phyloP scores from a whole-genome alignment of 306 rosid genomes.

The Prunus kanzakura region DNA sequence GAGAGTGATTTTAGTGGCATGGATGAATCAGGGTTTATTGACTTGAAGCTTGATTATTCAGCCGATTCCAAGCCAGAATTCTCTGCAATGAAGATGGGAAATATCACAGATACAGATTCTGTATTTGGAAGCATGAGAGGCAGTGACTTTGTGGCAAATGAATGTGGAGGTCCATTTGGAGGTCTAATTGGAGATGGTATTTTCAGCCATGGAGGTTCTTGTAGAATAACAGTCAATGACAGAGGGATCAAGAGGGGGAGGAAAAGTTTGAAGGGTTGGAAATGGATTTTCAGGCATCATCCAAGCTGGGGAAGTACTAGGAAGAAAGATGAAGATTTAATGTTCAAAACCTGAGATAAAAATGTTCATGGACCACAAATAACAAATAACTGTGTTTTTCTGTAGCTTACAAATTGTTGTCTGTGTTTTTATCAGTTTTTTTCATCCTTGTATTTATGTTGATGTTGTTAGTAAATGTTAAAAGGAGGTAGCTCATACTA shows the following conservation, averaged over 20 bases:
- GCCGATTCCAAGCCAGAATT: conserved; percentile 56
- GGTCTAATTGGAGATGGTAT: conserved; percentile 36
- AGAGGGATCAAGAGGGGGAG: conserved; percentile 71
- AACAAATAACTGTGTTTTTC: conserved; percentile 25
- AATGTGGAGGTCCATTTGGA: conserved; percentile 29
- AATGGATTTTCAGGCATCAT: conserved; percentile 81
- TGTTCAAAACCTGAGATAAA: conserved; percentile 50
- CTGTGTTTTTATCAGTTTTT: conserved; percentile 16
- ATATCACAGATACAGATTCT: conserved; percentile 30
- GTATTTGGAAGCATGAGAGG: conserved; percentile 64
- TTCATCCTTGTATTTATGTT: conserved; percentile 30
- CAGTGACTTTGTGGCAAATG: conserved; percentile 39
- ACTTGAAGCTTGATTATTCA: conserved; percentile 79
- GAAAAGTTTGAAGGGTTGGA: conserved; percentile 81
- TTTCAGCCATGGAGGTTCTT: conserved; percentile 63
- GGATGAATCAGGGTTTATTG: conserved; percentile 88
- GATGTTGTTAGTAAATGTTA: conserved; percentile 23
- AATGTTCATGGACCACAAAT: conserved; percentile 12
- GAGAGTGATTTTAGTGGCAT: conserved; percentile 88
- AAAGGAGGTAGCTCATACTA: conserved; percentile 23
- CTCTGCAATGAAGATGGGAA: conserved; percentile 40
- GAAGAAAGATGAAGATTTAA: conserved; percentile 62
- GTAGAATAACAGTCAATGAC: conserved; percentile 79
- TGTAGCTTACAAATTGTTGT: conserved; percentile 26
- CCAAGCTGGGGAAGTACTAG: conserved; percentile 50